These are phyloP conservation scores for Lasiodiplodia theobromae DNA, from an alignment of 2,329 filamentous ascomycete genomes.

Conservation along the genomic window DNA sequence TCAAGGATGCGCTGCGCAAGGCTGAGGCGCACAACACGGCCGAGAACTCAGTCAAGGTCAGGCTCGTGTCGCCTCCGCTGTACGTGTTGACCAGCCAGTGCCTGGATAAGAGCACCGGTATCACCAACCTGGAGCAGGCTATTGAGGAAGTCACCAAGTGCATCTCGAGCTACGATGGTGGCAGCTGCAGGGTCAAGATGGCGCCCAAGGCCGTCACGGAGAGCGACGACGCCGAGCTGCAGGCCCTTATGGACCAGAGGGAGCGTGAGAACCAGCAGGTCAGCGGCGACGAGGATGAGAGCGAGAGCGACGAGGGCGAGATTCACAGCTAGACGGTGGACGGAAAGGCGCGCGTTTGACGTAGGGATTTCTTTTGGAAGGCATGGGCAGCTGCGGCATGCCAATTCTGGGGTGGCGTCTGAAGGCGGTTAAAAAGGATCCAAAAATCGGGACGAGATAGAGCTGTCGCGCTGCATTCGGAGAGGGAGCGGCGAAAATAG, in stretches of 20 bases:
- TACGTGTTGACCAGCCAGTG: slow-evolving; percentile 97
- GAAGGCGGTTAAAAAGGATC: slow-evolving; percentile 4
- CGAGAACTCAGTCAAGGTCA: slow-evolving; percentile 96
- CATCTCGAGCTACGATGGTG: slow-evolving; percentile 75
- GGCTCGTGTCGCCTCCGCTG: slow-evolving; percentile 94
- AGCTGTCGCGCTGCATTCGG: slow-evolving; percentile 8
- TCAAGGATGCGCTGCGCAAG: slow-evolving; percentile 89
- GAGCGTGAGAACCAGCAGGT: slow-evolving; percentile 98
- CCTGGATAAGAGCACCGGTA: slow-evolving; percentile 88
- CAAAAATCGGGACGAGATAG: slow-evolving; percentile 26
- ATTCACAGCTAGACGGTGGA: slow-evolving; percentile 37
- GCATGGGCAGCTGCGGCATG: not conserved
- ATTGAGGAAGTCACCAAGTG: slow-evolving; percentile 85
- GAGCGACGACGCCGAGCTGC: slow-evolving; percentile 95
- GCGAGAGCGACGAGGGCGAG: slow-evolving; percentile 90
- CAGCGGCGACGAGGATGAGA: slow-evolving; percentile 95
- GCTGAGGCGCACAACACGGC: slow-evolving; percentile 92
- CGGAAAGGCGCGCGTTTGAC: not conserved
- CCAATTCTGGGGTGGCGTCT: not conserved
- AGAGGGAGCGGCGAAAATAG: slow-evolving; percentile 10
- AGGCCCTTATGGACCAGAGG: slow-evolving; percentile 98
- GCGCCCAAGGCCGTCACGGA: slow-evolving; percentile 98
- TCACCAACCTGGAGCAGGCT: slow-evolving; percentile 83
- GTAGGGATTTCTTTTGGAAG: not conserved
- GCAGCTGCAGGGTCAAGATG: slow-evolving; percentile 92